Evolutionary conservation across 2,329 filamentous ascomycete genomes (phyloP).

Genomic region (Calonectria crousiana): DNA sequence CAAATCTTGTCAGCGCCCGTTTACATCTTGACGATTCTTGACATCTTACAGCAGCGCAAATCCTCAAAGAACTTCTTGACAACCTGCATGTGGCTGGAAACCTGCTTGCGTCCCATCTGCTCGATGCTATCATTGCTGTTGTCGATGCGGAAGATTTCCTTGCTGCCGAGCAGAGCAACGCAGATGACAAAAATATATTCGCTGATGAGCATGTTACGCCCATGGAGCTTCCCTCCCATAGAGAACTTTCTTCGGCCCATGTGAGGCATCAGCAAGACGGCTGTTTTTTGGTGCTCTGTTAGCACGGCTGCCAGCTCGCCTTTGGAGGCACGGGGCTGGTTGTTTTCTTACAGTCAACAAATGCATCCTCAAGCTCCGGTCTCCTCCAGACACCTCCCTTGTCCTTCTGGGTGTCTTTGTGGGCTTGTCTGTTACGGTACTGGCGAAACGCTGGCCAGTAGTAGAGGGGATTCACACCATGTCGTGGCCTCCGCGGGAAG

Average conservation of each 20-base stretch:
- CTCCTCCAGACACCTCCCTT: constrained; percentile 67
- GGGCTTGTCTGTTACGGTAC: constrained; percentile 74
- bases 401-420: constrained; percentile 71
- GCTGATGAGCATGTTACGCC: constrained; percentile 78
- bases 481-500: constrained; percentile 51
- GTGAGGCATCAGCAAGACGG: constrained; percentile 73
- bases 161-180: constrained; percentile 54
- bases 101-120: constrained; percentile 71
- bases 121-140: constrained; percentile 58
- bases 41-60: constrained; percentile 71
- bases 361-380: constrained; percentile 73
- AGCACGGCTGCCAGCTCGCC: constrained; percentile 26
- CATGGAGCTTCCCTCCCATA: constrained; percentile 72
- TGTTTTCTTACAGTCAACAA: constrained; percentile 70
- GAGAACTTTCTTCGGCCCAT: constrained; percentile 77
- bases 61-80: constrained; percentile 75
- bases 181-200: constrained; percentile 70
- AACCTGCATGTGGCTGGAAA: constrained; percentile 79
- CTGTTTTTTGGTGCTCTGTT: constrained; percentile 54
- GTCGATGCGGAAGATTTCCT: constrained; percentile 58
- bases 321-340: background rate
- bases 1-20: constrained; percentile 28
- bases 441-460: constrained; percentile 73
- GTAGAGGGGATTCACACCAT: constrained; percentile 69
- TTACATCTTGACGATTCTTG: background rate